These are phyloP conservation scores for Boletus reticulatus DNA, from an alignment of 768 basidiomycete species.

Conservation along the genomic window DNA sequence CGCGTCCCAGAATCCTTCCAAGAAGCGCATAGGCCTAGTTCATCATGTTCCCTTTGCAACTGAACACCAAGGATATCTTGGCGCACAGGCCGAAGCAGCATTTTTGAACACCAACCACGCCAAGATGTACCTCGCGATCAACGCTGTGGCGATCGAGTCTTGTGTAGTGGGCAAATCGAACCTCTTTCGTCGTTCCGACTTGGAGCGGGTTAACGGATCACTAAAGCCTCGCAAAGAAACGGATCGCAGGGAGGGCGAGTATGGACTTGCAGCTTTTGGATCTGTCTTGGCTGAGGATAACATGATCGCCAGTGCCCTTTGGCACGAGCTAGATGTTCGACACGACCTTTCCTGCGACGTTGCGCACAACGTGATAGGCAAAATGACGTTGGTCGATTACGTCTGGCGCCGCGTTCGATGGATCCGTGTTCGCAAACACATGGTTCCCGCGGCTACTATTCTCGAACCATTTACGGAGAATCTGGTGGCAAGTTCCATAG, in stretches of 20 bases:
- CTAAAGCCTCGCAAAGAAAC: slow-evolving; percentile 44
- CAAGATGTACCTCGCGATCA: slow-evolving; percentile 97
- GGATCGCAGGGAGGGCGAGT: slow-evolving; percentile 20
- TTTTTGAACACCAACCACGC: slow-evolving; percentile 98
- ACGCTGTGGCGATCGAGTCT: slow-evolving; percentile 83
- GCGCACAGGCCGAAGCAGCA: slow-evolving; percentile 85
- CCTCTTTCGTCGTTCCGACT: slow-evolving; percentile 85
- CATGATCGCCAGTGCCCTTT: slow-evolving; percentile 89
- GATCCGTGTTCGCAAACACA: slow-evolving; percentile 95
- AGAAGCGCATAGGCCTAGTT: slow-evolving; percentile 71
- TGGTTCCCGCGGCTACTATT: slow-evolving; percentile 84
- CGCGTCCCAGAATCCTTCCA: slow-evolving; percentile 31
- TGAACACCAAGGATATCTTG: slow-evolving; percentile 64
- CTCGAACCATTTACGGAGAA: slow-evolving; percentile 93
- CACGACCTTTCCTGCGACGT: slow-evolving; percentile 93
- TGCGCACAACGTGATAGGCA: slow-evolving; percentile 84
- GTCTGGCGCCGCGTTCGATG: slow-evolving; percentile 88
- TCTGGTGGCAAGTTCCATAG: slow-evolving; percentile 65
- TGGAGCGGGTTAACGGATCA: slow-evolving; percentile 72
- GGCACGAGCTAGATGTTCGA: slow-evolving; percentile 88
- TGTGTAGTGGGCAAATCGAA: slow-evolving; percentile 98
- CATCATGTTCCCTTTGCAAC: slow-evolving; percentile 95
- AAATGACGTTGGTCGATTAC: slow-evolving; percentile 84
- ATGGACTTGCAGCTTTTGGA: slow-evolving; percentile 77
- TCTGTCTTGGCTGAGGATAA: slow-evolving; percentile 97